phyloP scores from a whole-genome alignment of 164 flowering plant species.

The Kingdonia uniflora region DNA sequence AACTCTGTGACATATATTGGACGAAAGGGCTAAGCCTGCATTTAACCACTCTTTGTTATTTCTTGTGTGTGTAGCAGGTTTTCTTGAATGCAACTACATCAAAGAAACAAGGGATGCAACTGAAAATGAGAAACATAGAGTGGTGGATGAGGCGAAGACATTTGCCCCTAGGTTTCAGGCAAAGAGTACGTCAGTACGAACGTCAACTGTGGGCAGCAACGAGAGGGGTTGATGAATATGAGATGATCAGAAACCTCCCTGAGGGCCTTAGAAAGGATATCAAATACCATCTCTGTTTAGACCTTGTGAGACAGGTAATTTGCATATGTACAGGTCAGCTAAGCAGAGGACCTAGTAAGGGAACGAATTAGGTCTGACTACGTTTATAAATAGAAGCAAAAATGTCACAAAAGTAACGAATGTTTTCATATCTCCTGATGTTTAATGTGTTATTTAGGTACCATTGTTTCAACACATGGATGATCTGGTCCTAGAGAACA shows the following conservation, averaged over 20 bases:
- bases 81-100: slow-evolving; percentile 63
- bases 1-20: no score
- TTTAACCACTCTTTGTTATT: neutral
- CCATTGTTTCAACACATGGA: slow-evolving; percentile 98
- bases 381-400: no score
- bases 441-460: slow-evolving; percentile 33
- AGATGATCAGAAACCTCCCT: slow-evolving; percentile 80
- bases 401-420: no score
- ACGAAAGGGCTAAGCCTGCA: neutral
- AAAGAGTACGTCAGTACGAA: slow-evolving; percentile 80
- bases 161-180: slow-evolving; percentile 59
- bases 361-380: no score
- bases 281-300: slow-evolving; percentile 88
- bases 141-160: slow-evolving; percentile 92
- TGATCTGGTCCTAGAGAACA: slow-evolving; percentile 83
- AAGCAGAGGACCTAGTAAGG: no score
- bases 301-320: slow-evolving; percentile 79
- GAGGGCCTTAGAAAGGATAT: slow-evolving; percentile 92
- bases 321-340: no score
- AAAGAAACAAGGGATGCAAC: slow-evolving; percentile 88
- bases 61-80: slow-evolving; percentile 9
- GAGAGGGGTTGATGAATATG: slow-evolving; percentile 87
- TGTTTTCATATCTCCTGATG: neutral
- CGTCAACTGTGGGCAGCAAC: slow-evolving; percentile 95
- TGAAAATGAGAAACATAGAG: slow-evolving; percentile 87